Evolutionary conservation across 148 eudicot species (phyloP), one percentile per base, ranked within the genome.

Genomic region (Amaranthus palmeri): DNA sequence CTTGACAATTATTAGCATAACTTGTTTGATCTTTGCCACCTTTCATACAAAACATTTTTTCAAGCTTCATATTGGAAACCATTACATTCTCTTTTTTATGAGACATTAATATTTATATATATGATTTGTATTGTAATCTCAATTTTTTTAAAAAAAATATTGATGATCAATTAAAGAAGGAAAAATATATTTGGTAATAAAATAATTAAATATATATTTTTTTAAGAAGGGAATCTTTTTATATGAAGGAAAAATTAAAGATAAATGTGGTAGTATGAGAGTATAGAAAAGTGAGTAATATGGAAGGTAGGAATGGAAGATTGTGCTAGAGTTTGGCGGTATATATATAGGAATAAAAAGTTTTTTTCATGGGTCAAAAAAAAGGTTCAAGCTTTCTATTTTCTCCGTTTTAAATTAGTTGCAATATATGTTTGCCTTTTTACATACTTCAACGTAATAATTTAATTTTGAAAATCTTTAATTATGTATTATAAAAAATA

Each of bases 21-120:
- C 98, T 93, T 41, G 90, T 83, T 72, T 91, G 96, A 53, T 92
- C 98, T 42, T 91, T 86, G 67, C 98, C 98, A 54, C 98, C 98
- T 80, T 89, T 93, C 98, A 93, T 93, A 88, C 96, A 87, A n/a
- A 93, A 79, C 88, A 87, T 79, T 67, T 80, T 93, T 76, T 93
- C 98, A 65, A 93, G 95, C 63, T 93, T 91, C 80, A 77, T 68
- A 47, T 85, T 87, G 2, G 93, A 78, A 64, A 88, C 88, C 10
- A 84, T 87, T 25, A 90, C 85, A 60, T 87, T 81, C 67, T 88
- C 93, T 15, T 77, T 86, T 45, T 70, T 65, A 15, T 88, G 83
- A 69, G 92, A 81, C 92, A 88, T 86, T 4, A 3, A 3, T 25
- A 58, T 36, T 46, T 52, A 67, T 4, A 0, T 59, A 43, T 54